Conservation (phyloP, 75 land plant genomes). For the Pseudotsuga menziesii region DNA sequence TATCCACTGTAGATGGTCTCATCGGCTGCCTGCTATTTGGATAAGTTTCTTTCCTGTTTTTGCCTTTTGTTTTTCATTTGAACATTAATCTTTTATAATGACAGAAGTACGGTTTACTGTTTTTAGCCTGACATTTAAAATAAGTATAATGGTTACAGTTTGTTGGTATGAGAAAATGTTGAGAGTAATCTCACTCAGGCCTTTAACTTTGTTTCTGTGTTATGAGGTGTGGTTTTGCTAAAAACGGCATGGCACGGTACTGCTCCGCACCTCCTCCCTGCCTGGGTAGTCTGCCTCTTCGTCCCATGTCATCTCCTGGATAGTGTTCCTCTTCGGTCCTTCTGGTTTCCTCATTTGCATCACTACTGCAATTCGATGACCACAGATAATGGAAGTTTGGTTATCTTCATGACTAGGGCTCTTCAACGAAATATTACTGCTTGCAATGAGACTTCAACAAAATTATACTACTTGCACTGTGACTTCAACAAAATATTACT, state of each 20-base stretch:
- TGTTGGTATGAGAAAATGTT: slow-evolving; percentile 6
- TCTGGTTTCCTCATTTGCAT: slow-evolving; percentile 11
- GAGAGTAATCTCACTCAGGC: slow-evolving; percentile 12
- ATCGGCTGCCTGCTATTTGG: slow-evolving; percentile 8
- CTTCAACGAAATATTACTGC: too few relatives aligned
- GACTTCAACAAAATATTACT: too few relatives aligned
- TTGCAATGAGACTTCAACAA: too few relatives aligned
- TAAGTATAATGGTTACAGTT: not conserved
- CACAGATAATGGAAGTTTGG: slow-evolving; percentile 12
- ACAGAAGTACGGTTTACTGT: not conserved
- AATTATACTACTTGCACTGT: too few relatives aligned
- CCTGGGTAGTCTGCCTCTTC: slow-evolving; percentile 12
- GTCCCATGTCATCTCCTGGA: slow-evolving; percentile 12
- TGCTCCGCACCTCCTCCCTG: slow-evolving; percentile 12
- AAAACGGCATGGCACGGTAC: slow-evolving; percentile 12
- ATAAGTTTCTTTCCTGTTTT: slow-evolving; percentile 6
- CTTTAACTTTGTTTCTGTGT: slow-evolving; percentile 12
- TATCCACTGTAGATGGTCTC: slow-evolving; percentile 8
- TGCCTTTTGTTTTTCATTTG: not conserved
- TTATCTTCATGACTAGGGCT: slow-evolving; percentile 9
- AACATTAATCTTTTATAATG: slow-evolving; percentile 1
- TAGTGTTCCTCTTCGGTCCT: slow-evolving; percentile 8
- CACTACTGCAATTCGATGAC: slow-evolving; percentile 9
- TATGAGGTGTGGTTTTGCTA: slow-evolving; percentile 11
- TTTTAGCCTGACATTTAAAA: not conserved